These are phyloP conservation scores for Lagenidium giganteum DNA, from an alignment of 352 stramenopile genomes.

Conservation along the genomic window DNA sequence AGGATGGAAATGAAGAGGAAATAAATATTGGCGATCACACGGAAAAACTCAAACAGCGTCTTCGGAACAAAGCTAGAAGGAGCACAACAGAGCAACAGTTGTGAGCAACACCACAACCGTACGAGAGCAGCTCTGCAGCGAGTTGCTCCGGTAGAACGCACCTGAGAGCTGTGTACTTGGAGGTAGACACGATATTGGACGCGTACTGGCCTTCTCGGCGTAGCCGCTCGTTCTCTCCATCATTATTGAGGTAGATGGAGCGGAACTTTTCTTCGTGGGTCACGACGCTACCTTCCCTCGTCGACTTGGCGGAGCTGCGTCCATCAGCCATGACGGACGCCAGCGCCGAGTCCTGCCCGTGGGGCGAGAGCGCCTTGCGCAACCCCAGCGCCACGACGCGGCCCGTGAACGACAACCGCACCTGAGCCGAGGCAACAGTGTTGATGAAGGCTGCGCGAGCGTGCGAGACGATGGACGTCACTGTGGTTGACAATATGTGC, in stretches of 20 bases:
- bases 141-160: no score
- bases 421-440: no score
- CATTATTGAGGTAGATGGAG: slow-evolving; percentile 35
- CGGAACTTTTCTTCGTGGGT: slow-evolving; percentile 20
- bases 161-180: slow-evolving; percentile 85
- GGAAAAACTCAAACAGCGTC: slow-evolving; percentile 90
- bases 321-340: no score
- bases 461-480: no score
- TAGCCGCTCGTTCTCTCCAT: slow-evolving; percentile 41
- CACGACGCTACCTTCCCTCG: no score
- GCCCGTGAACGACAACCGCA: no score
- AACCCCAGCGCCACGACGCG: no score
- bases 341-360: neutral
- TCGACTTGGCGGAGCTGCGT: no score
- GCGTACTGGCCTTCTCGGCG: slow-evolving; percentile 28
- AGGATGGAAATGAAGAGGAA: slow-evolving; percentile 91
- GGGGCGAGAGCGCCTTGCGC: no score
- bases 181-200: slow-evolving; percentile 70
- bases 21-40: slow-evolving; percentile 90
- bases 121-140: slow-evolving; percentile 10
- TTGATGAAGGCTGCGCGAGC: no score
- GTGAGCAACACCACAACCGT: slow-evolving; percentile 23
- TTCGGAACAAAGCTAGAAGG: slow-evolving; percentile 86
- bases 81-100: neutral
- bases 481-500: no score